Conservation (phyloP, 108 stramenopile species). For the Skeletonema menzelii region DNA sequence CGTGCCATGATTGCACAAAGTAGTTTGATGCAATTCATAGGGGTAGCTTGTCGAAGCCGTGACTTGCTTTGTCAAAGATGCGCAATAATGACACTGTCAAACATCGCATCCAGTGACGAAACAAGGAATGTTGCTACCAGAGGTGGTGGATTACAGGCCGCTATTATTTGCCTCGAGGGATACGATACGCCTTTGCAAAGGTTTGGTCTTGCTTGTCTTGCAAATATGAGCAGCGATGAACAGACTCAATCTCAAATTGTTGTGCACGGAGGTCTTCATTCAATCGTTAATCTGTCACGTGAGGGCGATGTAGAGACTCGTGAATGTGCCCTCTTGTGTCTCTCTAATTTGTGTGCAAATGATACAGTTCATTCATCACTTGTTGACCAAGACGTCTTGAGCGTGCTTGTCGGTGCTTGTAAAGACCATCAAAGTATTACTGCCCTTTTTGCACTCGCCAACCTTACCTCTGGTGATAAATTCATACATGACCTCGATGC, state of each 20-base stretch:
- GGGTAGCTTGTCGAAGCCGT: conserved; percentile 39
- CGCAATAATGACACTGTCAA: conserved; percentile 82
- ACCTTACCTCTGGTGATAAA: conserved; percentile 65
- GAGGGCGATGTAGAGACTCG: conserved; percentile 64
- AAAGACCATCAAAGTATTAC: conserved; percentile 43
- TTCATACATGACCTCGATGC: conserved; percentile 57
- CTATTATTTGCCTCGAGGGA: conserved; percentile 13
- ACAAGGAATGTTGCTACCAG: conserved; percentile 67
- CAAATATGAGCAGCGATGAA: conserved; percentile 83
- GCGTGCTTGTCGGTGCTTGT: conserved; percentile 27
- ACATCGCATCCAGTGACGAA: conserved; percentile 63
- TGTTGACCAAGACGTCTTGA: conserved; percentile 50
- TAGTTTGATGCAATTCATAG: conserved; percentile 46
- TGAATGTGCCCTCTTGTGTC: conserved; percentile 57
- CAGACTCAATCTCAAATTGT: conserved; percentile 74
- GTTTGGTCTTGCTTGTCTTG: conserved; percentile 65
- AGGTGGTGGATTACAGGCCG: conserved; percentile 61
- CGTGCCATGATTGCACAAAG: conserved; percentile 42
- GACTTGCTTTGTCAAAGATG: conserved; percentile 80
- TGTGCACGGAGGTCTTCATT: conserved; percentile 57
- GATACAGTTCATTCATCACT: conserved; percentile 54
- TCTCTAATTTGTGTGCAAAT: conserved; percentile 83
- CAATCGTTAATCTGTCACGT: conserved; percentile 36
- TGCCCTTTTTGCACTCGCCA: conserved; percentile 70
- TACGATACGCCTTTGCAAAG: conserved; percentile 68